Evolutionary conservation across 2,329 filamentous ascomycete genomes (phyloP), one percentile per base, ranked within the genome.

Genomic region (Pseudopyricularia javanii): DNA sequence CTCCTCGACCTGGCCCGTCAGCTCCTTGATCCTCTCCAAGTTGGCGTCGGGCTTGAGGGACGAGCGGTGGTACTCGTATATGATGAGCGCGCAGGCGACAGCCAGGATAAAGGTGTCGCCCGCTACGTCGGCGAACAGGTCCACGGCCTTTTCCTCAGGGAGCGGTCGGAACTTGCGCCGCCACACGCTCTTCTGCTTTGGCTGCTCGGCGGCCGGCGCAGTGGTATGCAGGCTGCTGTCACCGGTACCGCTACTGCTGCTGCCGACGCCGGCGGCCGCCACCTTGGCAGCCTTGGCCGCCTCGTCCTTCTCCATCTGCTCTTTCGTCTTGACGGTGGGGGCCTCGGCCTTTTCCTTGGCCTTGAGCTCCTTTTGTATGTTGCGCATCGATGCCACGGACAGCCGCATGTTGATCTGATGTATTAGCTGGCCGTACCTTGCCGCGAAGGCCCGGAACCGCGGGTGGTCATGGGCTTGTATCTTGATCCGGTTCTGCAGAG

Each of bases 401-500:
- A 82, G 63, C 51, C 78, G 74, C 81, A 85, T 85, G 60, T 84
- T 85, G 52, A 85, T 65, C 66, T 85, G 81, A 61, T 85, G 81
- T 59, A 85, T 81, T 9, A 69, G 66, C 61, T 85, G 81, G 55
- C 81, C 81, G 62, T 83, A 82, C 54, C 68, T 71, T 47, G 80
- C 80, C 45, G 81, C 81, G 56, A 83, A 76, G 6, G 65, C 65
- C 54, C 81, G 79, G 63, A 85, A 84, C 47, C 73, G 68, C 2
- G 75, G 73, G 59, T 85, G 81, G 45, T 84, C 80, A 60, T 85
- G 81, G 49, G 81, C 82, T 64, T 82, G 80, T 32, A 70, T 68
- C 63, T 85, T 85, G 61, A 85, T 85, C 58, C 70, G 79, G 63
- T 84, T 85, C 81, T 85, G 56, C n/a, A 17, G 40, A 11, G 28